Conservation (phyloP, 2,329 filamentous ascomycete genomes). For the Neonectria coccinea region DNA sequence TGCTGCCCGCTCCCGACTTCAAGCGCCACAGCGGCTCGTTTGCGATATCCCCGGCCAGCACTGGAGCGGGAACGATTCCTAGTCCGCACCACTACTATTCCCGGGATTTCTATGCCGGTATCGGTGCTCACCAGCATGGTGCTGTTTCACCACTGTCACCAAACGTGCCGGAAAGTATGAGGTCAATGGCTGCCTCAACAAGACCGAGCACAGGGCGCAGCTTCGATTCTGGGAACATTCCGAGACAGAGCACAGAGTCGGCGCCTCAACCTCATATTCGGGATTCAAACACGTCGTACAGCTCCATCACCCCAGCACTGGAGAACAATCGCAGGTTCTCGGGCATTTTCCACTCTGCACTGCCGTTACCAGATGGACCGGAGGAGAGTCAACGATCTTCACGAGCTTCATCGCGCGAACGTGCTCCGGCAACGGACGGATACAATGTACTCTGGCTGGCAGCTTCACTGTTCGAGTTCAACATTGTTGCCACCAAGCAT, state of each 20-base stretch:
- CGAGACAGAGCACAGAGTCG: conserved; percentile 66
- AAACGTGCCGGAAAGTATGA: conserved; percentile 63
- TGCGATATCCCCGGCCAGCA: conserved; percentile 66
- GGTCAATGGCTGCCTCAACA: conserved; percentile 59
- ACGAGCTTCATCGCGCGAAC: conserved; percentile 70
- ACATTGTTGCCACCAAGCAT: conserved; percentile 90
- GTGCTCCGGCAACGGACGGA: conserved; percentile 63
- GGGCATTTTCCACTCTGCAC: conserved; percentile 86
- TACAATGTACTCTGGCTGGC: conserved; percentile 89
- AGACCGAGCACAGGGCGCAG: conserved; percentile 72
- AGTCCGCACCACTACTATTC: conserved; percentile 69
- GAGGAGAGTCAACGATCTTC: conserved; percentile 66
- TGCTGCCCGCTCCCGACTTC: conserved; percentile 74
- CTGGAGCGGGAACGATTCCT: conserved; percentile 49
- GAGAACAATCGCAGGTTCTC: conserved; percentile 70
- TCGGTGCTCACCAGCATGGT: conserved; percentile 58
- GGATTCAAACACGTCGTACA: conserved; percentile 68
- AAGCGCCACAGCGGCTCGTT: conserved; percentile 76
- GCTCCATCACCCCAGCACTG: conserved; percentile 59
- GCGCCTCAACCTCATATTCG: conserved; percentile 56
- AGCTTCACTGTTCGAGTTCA: conserved; percentile 95
- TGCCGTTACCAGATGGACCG: conserved; percentile 79
- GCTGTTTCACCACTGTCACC: conserved; percentile 67
- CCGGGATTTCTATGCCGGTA: conserved; percentile 55
- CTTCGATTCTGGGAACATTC: conserved; percentile 64